Evolutionary conservation across 2,329 filamentous ascomycete species (phyloP).

Genomic region (Colletotrichum kahawae): DNA sequence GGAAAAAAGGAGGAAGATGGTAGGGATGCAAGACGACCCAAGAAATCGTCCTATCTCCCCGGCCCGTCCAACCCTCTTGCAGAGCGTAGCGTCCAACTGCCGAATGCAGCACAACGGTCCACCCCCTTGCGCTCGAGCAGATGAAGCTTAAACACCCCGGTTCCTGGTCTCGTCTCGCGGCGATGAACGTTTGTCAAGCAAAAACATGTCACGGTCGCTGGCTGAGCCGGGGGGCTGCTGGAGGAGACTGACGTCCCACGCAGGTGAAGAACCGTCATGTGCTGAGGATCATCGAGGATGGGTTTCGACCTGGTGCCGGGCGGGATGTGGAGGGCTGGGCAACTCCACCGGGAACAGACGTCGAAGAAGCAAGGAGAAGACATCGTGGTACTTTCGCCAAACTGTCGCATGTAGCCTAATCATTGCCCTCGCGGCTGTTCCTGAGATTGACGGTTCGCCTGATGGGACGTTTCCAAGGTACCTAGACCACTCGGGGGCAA

Average conservation of each 20-base stretch:
- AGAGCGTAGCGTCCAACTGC: not conserved
- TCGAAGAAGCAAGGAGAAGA: not conserved
- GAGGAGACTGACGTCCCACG: not conserved
- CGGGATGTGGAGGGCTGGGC: not conserved
- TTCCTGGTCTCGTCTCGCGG: not conserved
- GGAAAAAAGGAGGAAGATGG: not conserved
- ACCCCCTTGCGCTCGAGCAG: not conserved
- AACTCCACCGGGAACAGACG: not conserved
- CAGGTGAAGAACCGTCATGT: not conserved
- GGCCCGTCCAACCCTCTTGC: not conserved
- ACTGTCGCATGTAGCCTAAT: too few relatives aligned
- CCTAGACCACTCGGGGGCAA: not conserved
- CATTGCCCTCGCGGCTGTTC: not conserved
- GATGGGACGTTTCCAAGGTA: not conserved
- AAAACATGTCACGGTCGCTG: conserved; percentile 7
- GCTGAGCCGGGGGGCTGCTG: not conserved
- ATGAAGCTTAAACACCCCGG: not conserved
- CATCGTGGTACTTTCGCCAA: not conserved
- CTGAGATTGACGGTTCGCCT: not conserved
- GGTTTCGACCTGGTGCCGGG: not conserved
- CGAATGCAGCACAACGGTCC: not conserved
- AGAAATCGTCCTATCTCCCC: not conserved
- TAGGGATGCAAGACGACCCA: not conserved
- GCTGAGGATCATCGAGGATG: not conserved
- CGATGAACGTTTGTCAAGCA: conserved; percentile 13